Base-by-base conservation (phyloP, 140 eudicot species). In the Erigeron philadelphicus region DNA sequence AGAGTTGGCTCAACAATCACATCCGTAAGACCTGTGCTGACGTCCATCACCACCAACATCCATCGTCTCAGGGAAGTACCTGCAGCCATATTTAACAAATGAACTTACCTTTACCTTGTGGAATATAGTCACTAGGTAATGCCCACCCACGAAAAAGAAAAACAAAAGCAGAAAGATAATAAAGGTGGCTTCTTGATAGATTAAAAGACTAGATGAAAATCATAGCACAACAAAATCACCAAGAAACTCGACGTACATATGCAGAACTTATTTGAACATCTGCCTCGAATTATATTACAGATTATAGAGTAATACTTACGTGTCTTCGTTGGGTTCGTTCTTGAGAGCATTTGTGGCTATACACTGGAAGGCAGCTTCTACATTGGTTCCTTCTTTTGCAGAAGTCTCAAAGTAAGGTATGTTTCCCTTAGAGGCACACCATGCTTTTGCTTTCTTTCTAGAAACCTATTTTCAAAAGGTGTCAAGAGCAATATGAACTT, bases 401-500 rank as follows among this genome's bases (percentile, higher is more conserved):
- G 91, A 88, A 23, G 91, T 88, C 80, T 88, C 95, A 74, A 84
- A 85, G 81, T 82, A 88, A 61, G 91, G 91, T 49, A 88, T 82
- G 73, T 84, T 82, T 44, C 95, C 95, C 76, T 88, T 88, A 31
- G 95, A 80, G 40, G 95, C 88, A 74, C 95, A 88, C 95, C 95
- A 87, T 58, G 87, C 91, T 73, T 73, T 84, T 45, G 87, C 95
- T 76, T 82, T 85, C 83, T 82, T 87, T 70, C 68, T 86, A 50
- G 95, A 87, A 8, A 87, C 83, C 95, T 85, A 61, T 13, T 74
- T 65, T 41, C 68, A 23, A 61, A 54, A 42, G 59, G 61, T 41
- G 18, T 8, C 10, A 15, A 8, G n/a, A 21, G 7, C 59, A 35
- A n/a, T 66, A 49, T 58, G 21, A 16, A 9, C 61, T 50, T 67